Conservation (phyloP, 2,329 filamentous ascomycete species). For the Aspergillus transmontanensis region DNA sequence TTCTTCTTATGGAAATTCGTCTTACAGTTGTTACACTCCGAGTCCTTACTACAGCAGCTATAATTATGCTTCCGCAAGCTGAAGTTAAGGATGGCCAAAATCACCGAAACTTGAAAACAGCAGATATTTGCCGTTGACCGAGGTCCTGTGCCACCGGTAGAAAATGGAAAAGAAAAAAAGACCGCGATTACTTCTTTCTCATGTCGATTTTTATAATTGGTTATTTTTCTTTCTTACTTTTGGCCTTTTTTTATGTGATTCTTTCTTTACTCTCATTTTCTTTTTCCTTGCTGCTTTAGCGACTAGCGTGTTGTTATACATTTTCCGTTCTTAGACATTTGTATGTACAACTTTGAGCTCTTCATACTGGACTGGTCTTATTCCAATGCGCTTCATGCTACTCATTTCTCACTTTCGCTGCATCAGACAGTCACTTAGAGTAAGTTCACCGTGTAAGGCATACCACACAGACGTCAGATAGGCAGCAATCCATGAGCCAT, state of each 20-base stretch:
- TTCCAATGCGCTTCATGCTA: not conserved
- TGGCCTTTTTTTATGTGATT: not conserved
- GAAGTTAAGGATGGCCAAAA: not conserved
- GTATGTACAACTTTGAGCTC: not conserved
- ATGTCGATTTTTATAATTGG: no score
- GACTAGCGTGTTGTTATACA: not conserved
- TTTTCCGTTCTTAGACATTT: not conserved
- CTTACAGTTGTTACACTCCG: slow-evolving; percentile 2
- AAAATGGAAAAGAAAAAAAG: not conserved
- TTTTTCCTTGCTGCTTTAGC: not conserved
- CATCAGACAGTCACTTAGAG: not conserved
- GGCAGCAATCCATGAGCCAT: not conserved
- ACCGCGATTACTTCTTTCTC: not conserved
- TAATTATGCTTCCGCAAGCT: slow-evolving; percentile 16
- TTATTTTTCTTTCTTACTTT: not conserved
- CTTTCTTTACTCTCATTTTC: not conserved
- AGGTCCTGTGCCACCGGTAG: not conserved
- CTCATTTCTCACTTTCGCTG: not conserved
- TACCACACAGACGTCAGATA: not conserved
- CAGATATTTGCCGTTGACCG: not conserved
- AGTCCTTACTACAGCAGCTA: slow-evolving; percentile 3
- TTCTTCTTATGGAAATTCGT: not conserved
- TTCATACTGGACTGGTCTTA: not conserved
- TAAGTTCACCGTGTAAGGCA: not conserved
- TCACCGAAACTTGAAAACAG: not conserved